Evolutionary conservation across 371 early-diverging fungal species (phyloP), one percentile per base, ranked within the genome.

Genomic region (Mortierella sp.): DNA sequence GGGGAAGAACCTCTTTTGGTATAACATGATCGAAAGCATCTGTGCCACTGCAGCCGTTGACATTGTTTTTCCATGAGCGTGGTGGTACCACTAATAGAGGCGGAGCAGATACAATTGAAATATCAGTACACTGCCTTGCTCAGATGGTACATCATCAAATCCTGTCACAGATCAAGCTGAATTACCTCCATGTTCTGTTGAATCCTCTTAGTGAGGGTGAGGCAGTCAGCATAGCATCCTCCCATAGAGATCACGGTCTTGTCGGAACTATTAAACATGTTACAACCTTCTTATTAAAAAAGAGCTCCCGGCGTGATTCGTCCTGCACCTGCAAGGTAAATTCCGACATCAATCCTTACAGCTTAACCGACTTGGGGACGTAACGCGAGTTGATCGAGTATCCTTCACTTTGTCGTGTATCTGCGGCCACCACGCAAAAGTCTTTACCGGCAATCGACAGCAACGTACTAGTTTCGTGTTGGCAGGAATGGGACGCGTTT

Each of bases 331-430:
- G 34, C 10, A 34, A n/a, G n/a, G n/a, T 34, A 10, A 34, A 34
- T 34, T 10, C 34, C 10, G 34, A 4, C 34, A 7, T 41, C 18
- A 27, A 54, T 58, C 43, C 69, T 61, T 84, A 86, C 84, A 99
- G 82, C 76, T 88, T 87, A 80, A 91, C 96, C 39, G 95, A 92
- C 82, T 99, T 99, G 30, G 98, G 96, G 38, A 90, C 84, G 78
- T 94, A 93, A 65, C 99, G 90, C 16, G 96, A 87, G 84, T 99
- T 96, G 84, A 99, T 99, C 64, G 76, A 85, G 86, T 96, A 98
- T 26, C 95, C 98, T 63, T 96, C 93, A 76, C 94, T 94, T 83
- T 97, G 97, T 61, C 99, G 91, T 18, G 99, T 99, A 82, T 99
- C 99, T 24, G 95, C 91, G 26, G 98, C 99, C 31, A 99, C 85